Evolutionary conservation across 495 filamentous ascomycete genomes (phyloP).

Genomic region (Neurospora tetrasperma): DNA sequence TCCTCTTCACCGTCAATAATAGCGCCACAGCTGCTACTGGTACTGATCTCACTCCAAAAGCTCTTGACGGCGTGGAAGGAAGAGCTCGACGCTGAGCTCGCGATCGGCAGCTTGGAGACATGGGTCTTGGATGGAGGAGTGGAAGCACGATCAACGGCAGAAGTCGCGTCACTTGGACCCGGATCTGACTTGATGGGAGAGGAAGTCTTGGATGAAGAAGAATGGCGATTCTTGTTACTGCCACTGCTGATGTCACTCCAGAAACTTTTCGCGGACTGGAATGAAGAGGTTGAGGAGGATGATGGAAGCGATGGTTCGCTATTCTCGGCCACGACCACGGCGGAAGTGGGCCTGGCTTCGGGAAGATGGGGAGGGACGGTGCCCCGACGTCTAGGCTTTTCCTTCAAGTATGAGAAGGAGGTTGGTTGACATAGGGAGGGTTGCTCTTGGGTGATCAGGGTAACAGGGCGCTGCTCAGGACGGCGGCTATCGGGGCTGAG

Average conservation of each 20-base stretch:
- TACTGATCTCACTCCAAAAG: background rate
- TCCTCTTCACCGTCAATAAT: rapidly evolving
- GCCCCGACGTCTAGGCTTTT: background rate
- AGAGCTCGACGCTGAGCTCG: background rate
- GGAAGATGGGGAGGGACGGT: background rate
- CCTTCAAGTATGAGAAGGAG: background rate
- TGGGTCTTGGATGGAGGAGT: background rate
- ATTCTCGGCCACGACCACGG: background rate
- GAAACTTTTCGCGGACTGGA: background rate
- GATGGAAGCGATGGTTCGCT: background rate
- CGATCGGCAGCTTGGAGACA: background rate
- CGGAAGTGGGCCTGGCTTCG: background rate
- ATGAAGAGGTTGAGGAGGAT: background rate
- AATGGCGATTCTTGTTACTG: background rate
- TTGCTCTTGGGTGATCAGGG: too few relatives aligned
- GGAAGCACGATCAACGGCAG: too few relatives aligned
- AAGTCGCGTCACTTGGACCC: background rate
- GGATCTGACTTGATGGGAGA: background rate
- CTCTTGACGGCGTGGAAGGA: background rate
- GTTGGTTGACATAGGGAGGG: too few relatives aligned
- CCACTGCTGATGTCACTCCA: background rate
- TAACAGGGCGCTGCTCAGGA: too few relatives aligned
- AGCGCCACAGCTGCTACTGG: background rate
- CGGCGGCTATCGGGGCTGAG: too few relatives aligned
- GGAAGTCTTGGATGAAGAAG: background rate